phyloP scores from a whole-genome alignment of 768 basidiomycete genomes.

The Suillus discolor region DNA sequence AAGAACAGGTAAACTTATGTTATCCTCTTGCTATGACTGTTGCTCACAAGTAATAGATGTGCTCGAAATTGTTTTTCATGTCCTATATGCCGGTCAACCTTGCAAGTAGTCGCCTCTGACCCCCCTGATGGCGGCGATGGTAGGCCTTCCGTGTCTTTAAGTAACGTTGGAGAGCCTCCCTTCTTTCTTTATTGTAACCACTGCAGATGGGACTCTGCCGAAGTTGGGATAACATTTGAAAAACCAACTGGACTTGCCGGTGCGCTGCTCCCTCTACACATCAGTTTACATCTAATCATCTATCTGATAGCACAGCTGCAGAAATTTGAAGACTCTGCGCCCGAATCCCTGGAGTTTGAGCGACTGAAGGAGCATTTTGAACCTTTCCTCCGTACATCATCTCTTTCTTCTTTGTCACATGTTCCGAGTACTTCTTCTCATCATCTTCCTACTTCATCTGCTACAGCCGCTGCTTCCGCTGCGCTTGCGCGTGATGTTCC shows the following conservation, averaged over 20 bases:
- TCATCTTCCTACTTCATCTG: slow-evolving; percentile 75
- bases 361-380: slow-evolving; percentile 97
- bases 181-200: slow-evolving; percentile 91
- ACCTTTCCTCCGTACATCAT: slow-evolving; percentile 85
- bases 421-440: slow-evolving; percentile 58
- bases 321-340: slow-evolving; percentile 83
- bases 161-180: slow-evolving; percentile 77
- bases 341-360: slow-evolving; percentile 89
- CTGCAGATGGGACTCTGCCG: slow-evolving; percentile 94
- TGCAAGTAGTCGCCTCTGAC: slow-evolving; percentile 91
- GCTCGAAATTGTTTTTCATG: slow-evolving; percentile 98
- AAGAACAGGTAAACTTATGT: slow-evolving; percentile 76
- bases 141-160: slow-evolving; percentile 53
- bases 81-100: slow-evolving; percentile 87
- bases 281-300: slow-evolving; percentile 7
- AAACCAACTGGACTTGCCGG: slow-evolving; percentile 96
- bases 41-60: slow-evolving; percentile 59
- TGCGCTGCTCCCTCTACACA: slow-evolving; percentile 36
- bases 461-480: slow-evolving; percentile 88
- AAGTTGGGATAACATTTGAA: slow-evolving; percentile 91
- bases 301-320: slow-evolving; percentile 79
- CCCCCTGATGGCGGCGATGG: slow-evolving; percentile 63
- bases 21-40: neutral
- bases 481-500: slow-evolving; percentile 88
- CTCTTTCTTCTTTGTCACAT: slow-evolving; percentile 67